Evolutionary conservation across 176 grass and related monocot species (phyloP).

Genomic region (Bromus sterilis): DNA sequence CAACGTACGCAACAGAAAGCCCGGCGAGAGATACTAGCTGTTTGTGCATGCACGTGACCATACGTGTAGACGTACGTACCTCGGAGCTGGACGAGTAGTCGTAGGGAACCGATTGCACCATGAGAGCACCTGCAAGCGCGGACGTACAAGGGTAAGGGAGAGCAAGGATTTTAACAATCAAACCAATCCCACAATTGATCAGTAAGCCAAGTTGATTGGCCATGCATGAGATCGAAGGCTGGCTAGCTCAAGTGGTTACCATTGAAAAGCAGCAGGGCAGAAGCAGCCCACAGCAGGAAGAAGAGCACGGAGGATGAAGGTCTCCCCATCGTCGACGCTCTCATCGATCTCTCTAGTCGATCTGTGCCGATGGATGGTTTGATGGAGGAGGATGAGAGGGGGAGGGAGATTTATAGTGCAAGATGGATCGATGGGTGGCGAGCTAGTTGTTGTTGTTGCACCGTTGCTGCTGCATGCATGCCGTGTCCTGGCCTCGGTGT

Average conservation of each 20-base stretch:
- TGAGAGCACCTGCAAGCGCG: slow-evolving; percentile 24
- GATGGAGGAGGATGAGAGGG: background rate
- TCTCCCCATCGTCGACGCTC: slow-evolving; percentile 17
- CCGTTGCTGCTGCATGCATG: slow-evolving; percentile 46
- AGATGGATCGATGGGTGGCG: too few species aligned
- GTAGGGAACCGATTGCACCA: slow-evolving; percentile 25
- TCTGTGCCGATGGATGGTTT: background rate
- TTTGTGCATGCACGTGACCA: background rate
- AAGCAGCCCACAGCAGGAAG: background rate
- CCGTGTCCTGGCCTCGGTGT: background rate
- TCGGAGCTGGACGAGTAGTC: slow-evolving; percentile 42
- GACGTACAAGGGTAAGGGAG: too few species aligned
- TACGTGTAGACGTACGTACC: slow-evolving; percentile 14
- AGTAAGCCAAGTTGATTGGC: too few species aligned
- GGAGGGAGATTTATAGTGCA: background rate
- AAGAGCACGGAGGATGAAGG: background rate
- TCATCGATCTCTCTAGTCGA: too few species aligned
- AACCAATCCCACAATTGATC: too few species aligned
- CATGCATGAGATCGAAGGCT: background rate
- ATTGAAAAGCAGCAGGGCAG: background rate
- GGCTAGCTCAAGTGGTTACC: background rate
- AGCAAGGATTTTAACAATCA: too few species aligned
- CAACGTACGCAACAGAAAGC: background rate
- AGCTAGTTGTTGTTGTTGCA: too few species aligned
- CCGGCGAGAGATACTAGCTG: background rate